Conservation (phyloP, 371 early-diverging fungal species). For the Mortierella sp. region DNA sequence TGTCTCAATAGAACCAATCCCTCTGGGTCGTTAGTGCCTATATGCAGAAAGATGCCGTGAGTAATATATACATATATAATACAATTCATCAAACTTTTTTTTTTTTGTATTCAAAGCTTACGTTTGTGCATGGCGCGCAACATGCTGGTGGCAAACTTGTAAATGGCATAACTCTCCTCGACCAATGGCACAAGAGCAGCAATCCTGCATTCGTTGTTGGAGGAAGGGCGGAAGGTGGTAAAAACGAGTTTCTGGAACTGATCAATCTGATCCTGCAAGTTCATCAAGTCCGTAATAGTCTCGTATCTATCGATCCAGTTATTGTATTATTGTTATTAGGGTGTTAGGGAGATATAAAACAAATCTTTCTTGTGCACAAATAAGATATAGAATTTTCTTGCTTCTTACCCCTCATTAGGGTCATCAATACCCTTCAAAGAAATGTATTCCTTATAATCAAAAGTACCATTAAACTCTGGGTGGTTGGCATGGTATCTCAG, state of each 20-base stretch:
- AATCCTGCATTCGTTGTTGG: constrained; percentile 96
- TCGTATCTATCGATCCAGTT: constrained; percentile 76
- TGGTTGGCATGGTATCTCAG: constrained; percentile 92
- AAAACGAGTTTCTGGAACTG: constrained; percentile 92
- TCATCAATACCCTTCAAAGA: constrained; percentile 94
- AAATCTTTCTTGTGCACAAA: neutral
- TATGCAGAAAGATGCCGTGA: neutral
- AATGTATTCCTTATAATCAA: constrained; percentile 97
- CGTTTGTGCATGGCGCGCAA: constrained; percentile 95
- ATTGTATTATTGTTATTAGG: neutral
- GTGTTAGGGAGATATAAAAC: neutral
- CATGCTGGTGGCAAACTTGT: constrained; percentile 96
- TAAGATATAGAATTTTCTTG: neutral
- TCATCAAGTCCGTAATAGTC: constrained; percentile 94
- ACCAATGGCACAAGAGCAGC: constrained; percentile 96
- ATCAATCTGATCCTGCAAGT: constrained; percentile 91
- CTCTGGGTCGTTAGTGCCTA: constrained; percentile 80
- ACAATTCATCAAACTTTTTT: neutral
- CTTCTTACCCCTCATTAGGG: constrained; percentile 94
- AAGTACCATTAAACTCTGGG: constrained; percentile 94
- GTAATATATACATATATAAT: neutral
- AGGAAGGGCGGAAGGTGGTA: constrained; percentile 82
- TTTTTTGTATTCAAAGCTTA: constrained; percentile 57
- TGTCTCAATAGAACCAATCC: constrained; percentile 90
- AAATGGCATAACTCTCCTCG: constrained; percentile 96